These are phyloP conservation scores for Macrophomina pseudophaseolina DNA, from an alignment of 2,329 filamentous ascomycete genomes.

Conservation along the genomic window DNA sequence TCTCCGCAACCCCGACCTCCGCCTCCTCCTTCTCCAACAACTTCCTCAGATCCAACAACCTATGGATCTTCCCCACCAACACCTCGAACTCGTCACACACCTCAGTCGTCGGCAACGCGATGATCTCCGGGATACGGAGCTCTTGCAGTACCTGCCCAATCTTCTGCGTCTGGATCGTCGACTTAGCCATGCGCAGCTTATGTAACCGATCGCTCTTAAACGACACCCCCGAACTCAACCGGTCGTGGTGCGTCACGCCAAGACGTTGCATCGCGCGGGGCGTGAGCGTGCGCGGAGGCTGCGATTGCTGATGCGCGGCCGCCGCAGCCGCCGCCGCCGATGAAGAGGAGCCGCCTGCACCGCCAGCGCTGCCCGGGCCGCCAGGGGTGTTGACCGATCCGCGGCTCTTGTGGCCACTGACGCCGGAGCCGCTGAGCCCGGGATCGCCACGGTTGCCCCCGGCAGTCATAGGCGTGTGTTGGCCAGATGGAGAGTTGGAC, in stretches of 20 bases:
- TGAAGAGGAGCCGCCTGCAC: slow-evolving; percentile 39
- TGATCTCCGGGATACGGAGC: slow-evolving; percentile 70
- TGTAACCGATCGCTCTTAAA: slow-evolving; percentile 86
- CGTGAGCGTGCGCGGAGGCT: slow-evolving; percentile 43
- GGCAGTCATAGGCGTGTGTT: slow-evolving; percentile 28
- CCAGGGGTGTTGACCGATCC: slow-evolving; percentile 35
- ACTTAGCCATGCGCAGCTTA: slow-evolving; percentile 79
- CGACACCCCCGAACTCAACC: slow-evolving; percentile 81
- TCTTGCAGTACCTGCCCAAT: slow-evolving; percentile 75
- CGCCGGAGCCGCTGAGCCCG: slow-evolving; percentile 33
- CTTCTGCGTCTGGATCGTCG: slow-evolving; percentile 74
- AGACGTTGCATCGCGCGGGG: slow-evolving; percentile 74
- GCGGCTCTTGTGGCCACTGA: slow-evolving; percentile 29
- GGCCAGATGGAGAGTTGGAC: slow-evolving; percentile 38
- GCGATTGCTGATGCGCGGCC: slow-evolving; percentile 41
- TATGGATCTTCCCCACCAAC: slow-evolving; percentile 70
- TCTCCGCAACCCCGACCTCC: slow-evolving; percentile 61
- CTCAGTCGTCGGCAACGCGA: slow-evolving; percentile 75
- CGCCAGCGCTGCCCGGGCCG: slow-evolving; percentile 48
- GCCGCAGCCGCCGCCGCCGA: slow-evolving; percentile 27
- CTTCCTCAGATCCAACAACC: slow-evolving; percentile 75
- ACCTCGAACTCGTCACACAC: slow-evolving; percentile 75
- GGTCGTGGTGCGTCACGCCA: slow-evolving; percentile 84
- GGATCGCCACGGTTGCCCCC: slow-evolving; percentile 47
- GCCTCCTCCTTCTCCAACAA: slow-evolving; percentile 75